Evolutionary conservation across 2,329 filamentous ascomycete species (phyloP).

Genomic region (Cyphellophora attinorum): DNA sequence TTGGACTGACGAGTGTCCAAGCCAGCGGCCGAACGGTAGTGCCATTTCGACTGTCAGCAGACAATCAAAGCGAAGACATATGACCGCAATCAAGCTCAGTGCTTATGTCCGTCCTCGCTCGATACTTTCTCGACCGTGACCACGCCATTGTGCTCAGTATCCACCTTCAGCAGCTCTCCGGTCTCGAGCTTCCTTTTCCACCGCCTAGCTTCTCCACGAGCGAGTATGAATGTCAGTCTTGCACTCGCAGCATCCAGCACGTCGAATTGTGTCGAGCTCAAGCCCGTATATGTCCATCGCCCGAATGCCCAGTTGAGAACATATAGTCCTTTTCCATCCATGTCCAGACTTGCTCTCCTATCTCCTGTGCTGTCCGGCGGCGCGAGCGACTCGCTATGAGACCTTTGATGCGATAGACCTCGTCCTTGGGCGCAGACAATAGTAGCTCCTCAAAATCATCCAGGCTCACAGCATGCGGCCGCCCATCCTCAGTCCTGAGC

Average conservation of each 20-base stretch:
- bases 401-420: conserved; percentile 90
- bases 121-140: conserved; percentile 16
- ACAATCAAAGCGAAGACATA: no score
- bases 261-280: conserved; percentile 26
- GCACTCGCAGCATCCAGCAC: conserved; percentile 23
- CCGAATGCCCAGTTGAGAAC: conserved; percentile 99
- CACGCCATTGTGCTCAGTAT: conserved; percentile 12
- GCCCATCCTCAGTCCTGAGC: conserved; percentile 24
- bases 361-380: conserved; percentile 40
- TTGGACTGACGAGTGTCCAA: no score
- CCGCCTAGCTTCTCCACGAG: conserved; percentile 36
- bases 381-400: conserved; percentile 36
- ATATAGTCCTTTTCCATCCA: conserved; percentile 46
- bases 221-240: conserved; percentile 37
- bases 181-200: conserved; percentile 40
- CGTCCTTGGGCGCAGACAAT: conserved; percentile 76
- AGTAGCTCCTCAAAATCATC: conserved; percentile 52
- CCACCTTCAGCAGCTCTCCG: conserved; percentile 26
- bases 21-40: no score
- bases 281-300: conserved; percentile 77
- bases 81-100: no score
- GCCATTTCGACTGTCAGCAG: no score
- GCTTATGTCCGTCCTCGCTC: not conserved
- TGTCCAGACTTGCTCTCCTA: conserved; percentile 21
- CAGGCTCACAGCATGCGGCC: conserved; percentile 35